Evolutionary conservation across 2,329 filamentous ascomycete species (phyloP), one percentile per base, ranked within the genome.

Genomic region (Hymenoscyphus albidus): DNA sequence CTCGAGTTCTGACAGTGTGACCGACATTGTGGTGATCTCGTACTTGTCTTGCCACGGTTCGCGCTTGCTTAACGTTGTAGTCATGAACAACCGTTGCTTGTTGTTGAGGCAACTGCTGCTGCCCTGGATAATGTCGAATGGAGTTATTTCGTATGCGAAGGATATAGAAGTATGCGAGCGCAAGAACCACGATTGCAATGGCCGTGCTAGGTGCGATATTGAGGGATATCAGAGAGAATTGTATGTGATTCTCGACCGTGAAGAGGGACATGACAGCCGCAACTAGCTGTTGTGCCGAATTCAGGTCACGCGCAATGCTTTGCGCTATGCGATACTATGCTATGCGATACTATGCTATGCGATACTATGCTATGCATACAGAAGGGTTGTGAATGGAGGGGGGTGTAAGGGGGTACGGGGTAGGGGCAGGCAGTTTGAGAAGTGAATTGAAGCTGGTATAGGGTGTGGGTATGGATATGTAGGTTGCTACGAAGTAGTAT

Each of bases 1-100:
- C 67, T 83, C 81, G 68, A 82, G 74, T 62, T 75, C 72, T 69
- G 82, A 78, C 75, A 82, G 80, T 65, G 75, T 79, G 18, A 71
- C 69, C 57, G 63, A 61, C 65, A 66, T 72, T 39, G 55, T 67
- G 38, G 58, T 44, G 40, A 58, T 57, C 48, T 55, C 40, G 62
- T 14, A 44, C 9, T 10, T n/a, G 18, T 54, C 32, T 35, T 31
- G 27, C 35, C 35, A 5, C 35, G 35, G 12, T 62, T 44, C 32
- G 48, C n/a, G 48, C 13, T 27, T 22, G 18, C 4, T 54, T n/a
- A 13, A 27, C 18, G 48, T 54, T 12, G 48, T 54, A 54, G 48
- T 18, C 35, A 22, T 38, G 51, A 42, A 16, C 31, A 9, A 38
- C 35, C 32, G 55, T 22, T 31, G 57, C 59, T 5, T 55, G 42